Conservation (phyloP, 2,329 filamentous ascomycete species). For the Metarhizium sp. region DNA sequence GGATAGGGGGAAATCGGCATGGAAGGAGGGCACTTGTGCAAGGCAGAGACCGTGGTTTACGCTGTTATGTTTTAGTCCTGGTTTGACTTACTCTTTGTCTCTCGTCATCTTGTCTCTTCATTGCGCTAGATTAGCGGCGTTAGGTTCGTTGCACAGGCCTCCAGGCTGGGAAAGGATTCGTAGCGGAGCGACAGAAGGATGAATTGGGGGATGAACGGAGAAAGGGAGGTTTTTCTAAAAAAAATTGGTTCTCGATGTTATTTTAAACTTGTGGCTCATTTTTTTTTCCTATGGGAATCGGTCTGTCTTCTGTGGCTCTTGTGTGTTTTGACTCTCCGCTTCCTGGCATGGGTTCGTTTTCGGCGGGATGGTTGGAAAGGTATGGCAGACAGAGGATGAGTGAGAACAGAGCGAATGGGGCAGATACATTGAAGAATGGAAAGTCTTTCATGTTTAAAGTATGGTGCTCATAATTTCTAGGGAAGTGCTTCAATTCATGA, state of each 20-base stretch:
- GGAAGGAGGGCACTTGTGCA: background rate
- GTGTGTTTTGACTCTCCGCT: background rate
- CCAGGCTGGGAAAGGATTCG: slow-evolving; percentile 11
- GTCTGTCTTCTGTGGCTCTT: background rate
- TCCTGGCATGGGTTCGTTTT: background rate
- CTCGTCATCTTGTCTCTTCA: slow-evolving; percentile 12
- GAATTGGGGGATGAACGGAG: slow-evolving; percentile 8
- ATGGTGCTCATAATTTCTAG: background rate
- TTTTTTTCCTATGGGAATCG: background rate
- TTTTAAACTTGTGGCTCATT: background rate
- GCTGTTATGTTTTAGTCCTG: slow-evolving; percentile 9
- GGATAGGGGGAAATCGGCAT: background rate
- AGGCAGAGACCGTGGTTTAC: slow-evolving; percentile 1
- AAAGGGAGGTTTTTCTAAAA: background rate
- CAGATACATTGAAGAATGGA: background rate
- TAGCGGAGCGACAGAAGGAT: slow-evolving; percentile 11
- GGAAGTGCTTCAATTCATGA: background rate
- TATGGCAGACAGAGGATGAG: background rate
- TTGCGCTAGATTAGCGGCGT: slow-evolving; percentile 18
- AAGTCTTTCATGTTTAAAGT: background rate
- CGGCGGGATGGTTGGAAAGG: background rate
- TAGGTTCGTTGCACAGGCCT: slow-evolving; percentile 12
- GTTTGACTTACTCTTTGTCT: slow-evolving; percentile 8
- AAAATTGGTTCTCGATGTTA: background rate
- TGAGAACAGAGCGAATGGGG: background rate